Evolutionary conservation across 345 rosid species (phyloP), one percentile per base, ranked within the genome.

Genomic region (Eucalyptus dawsonii): DNA sequence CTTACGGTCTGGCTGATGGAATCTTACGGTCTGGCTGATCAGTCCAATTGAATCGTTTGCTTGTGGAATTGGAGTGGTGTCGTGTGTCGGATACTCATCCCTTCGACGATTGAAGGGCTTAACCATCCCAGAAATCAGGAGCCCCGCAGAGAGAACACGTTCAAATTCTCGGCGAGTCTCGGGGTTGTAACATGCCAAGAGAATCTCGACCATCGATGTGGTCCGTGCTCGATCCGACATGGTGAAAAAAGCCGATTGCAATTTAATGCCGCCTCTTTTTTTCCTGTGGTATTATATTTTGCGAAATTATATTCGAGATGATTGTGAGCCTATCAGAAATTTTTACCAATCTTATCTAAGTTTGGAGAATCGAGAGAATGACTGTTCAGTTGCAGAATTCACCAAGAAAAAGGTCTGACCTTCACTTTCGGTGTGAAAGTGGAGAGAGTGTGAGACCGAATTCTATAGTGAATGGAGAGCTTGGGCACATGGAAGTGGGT

Each of bases 341-440:
- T 11, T 11, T 40, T 76, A 21, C 14, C 24, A 11, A 11, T 76
- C 47, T 76, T 12, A 76, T 21, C 29, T 9, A 40, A 76, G 47
- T 40, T 40, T 6, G 85, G 25, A 76, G 47, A 40, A 21, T 40
- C 29, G 47, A 76, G 85, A 40, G 47, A 37, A 76, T 76, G 83
- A 19, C 15, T 10, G 27, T 40, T 11, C 27, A 21, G 25, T 22
- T 37, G 29, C 27, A 21, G 47, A 21, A 76, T 40, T 21, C 83
- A 37, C 14, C 27, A 21, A 37, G 42, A 76, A 72, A 76, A 76
- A 76, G 85, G 85, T 11, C 44, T 21, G 29, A 40, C 85, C 83
- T 22, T 76, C 62, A 37, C 91, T 90, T 81, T 72, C 86, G 83
- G 83, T 76, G 83, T 19, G 17, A 60, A 25, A 34, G 62, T 88